Base-by-base conservation (phyloP, 1,284 basidiomycete genomes). In the Acaromyces ingoldii region DNA sequence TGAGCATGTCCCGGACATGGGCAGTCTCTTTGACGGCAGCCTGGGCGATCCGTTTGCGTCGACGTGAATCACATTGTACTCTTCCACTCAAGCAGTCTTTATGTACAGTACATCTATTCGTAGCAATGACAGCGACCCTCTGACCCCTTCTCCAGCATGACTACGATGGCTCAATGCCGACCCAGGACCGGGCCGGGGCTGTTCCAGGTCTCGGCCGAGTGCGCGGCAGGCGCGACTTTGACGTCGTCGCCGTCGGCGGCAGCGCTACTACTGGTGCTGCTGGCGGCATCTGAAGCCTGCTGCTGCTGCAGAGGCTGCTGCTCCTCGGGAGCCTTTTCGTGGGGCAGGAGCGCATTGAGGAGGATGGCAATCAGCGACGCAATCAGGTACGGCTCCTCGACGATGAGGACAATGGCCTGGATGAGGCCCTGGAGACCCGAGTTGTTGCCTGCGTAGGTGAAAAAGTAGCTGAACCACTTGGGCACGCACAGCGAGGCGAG, bases 1-100 rank as follows among this genome's bases (percentile, higher is more conserved):
- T 6, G 59, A 64, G 29, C 61, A 55, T 4, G 61, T 64, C 58
- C 62, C 62, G 11, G 62, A 64, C 36, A 58, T 64, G n/a, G 61
- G 59, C 50, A 64, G 59, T 43, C 57, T 64, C 7, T 64, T 64
- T 21, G 62, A 64, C 22, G 62, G 62, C 26, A 64, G 56, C 24
- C 48, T 64, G 17, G 62, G 62, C 2, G 56, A 62, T 45, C 42
- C 42, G 3, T 45, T 45, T 45, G 42, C 29, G 34, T 25, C 25
- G 6, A n/a, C 34, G n/a, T 33, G 17, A 37, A 17, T 17, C 17
- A 4, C 17, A n/a, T 37, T 37, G 36, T 37, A 4, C 6, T 17
- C 24, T 34, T 34, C n/a, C 33, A 34, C n/a, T 34, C 11, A 34
- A n/a, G n/a, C n/a, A n/a, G n/a, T n/a, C n/a, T n/a, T n/a, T n/a